phyloP scores from a whole-genome alignment of 257 asterid genomes.

The Ilex asprella region DNA sequence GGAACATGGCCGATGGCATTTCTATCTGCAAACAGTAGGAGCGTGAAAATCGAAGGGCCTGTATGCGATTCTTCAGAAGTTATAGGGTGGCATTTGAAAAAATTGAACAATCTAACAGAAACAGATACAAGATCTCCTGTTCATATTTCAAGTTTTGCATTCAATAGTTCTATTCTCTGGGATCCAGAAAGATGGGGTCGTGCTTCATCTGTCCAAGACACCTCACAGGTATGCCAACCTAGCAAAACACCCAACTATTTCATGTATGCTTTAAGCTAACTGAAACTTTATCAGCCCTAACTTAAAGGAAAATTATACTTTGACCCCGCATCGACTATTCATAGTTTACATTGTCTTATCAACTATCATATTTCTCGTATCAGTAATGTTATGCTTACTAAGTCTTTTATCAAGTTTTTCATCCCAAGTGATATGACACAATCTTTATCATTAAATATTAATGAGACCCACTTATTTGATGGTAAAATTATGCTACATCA shows the following conservation, averaged over 20 bases:
- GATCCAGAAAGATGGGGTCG: slow-evolving; percentile 99
- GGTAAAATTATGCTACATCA: no score
- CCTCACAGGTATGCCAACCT: slow-evolving; percentile 47
- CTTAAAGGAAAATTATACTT: slow-evolving; percentile 4
- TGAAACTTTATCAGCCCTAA: not conserved
- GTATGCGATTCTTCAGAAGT: slow-evolving; percentile 67
- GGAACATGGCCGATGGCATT: slow-evolving; percentile 87
- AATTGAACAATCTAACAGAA: slow-evolving; percentile 38
- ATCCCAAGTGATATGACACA: no score
- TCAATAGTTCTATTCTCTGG: slow-evolving; percentile 90
- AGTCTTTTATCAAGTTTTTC: no score
- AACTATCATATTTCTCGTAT: no score
- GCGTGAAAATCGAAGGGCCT: slow-evolving; percentile 65
- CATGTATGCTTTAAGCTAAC: no score
- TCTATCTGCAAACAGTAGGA: slow-evolving; percentile 49
- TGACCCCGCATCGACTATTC: no score
- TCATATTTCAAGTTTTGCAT: slow-evolving; percentile 77
- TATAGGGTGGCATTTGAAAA: slow-evolving; percentile 87
- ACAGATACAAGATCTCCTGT: slow-evolving; percentile 31
- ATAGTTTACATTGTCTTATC: no score
- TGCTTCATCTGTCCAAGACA: slow-evolving; percentile 63
- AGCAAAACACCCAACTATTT: no score
- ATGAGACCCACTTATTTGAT: no score
- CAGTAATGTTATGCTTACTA: no score
- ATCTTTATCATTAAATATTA: no score